These are phyloP conservation scores for Diaporthe capsici DNA, from an alignment of 2,329 filamentous ascomycete genomes.

Conservation along the genomic window DNA sequence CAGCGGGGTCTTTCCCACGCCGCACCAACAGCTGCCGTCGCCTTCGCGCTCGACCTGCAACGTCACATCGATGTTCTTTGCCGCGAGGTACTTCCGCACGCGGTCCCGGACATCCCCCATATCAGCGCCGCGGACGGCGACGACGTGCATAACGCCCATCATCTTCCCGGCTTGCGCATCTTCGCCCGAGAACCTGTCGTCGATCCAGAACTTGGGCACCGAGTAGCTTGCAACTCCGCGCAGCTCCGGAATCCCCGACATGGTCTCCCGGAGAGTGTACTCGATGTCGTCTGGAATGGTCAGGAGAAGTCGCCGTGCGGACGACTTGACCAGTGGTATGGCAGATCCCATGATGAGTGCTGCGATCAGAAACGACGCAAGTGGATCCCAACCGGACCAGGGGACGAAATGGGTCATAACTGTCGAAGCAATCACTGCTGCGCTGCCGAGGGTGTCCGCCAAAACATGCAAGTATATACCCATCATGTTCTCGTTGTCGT, in stretches of 20 bases:
- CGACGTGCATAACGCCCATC: constrained; percentile 88
- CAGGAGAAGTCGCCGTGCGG: constrained; percentile 85
- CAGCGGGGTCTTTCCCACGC: constrained; percentile 55
- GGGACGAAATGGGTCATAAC: constrained; percentile 87
- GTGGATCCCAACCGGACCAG: constrained; percentile 94
- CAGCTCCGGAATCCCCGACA: constrained; percentile 86
- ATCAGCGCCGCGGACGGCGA: constrained; percentile 79
- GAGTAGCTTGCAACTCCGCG: constrained; percentile 89
- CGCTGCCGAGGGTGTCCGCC: constrained; percentile 93
- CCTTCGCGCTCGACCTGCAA: constrained; percentile 91
- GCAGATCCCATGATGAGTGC: constrained; percentile 94
- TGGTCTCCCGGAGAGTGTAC: constrained; percentile 87
- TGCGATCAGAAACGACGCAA: constrained; percentile 94
- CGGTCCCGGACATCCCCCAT: constrained; percentile 87
- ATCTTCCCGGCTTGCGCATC: constrained; percentile 66
- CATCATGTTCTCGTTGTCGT: constrained; percentile 97
- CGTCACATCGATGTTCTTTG: constrained; percentile 83
- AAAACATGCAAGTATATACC: constrained; percentile 97
- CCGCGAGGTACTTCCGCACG: constrained; percentile 78
- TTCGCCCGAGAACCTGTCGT: constrained; percentile 70
- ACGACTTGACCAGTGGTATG: constrained; percentile 87
- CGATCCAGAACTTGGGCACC: constrained; percentile 93
- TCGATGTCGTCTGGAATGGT: constrained; percentile 88
- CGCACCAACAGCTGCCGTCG: constrained; percentile 76
- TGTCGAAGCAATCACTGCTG: constrained; percentile 94